These are phyloP conservation scores for Spirogloea muscicola DNA, from an alignment of 139 green algal species.

Conservation along the genomic window DNA sequence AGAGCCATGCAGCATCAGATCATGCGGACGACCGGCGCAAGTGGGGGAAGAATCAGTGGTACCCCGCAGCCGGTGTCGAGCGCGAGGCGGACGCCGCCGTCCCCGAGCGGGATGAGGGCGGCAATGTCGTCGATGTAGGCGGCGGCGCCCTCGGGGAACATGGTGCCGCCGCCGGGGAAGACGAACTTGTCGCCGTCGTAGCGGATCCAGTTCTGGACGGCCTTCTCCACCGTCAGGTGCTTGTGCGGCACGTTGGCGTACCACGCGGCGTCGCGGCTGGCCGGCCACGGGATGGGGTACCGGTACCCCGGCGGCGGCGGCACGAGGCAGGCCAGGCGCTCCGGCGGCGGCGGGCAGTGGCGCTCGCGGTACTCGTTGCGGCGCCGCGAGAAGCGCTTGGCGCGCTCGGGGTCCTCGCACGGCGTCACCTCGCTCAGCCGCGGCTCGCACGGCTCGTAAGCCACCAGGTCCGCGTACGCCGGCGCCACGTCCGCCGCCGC, in stretches of 20 bases:
- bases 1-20: not conserved
- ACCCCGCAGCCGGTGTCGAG: slow-evolving; percentile 15
- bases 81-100: not conserved
- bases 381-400: not conserved
- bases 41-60: too few relatives aligned
- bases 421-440: slow-evolving; percentile 6
- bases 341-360: slow-evolving; percentile 17
- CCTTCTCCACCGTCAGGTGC: slow-evolving; percentile 27
- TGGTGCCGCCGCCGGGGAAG: slow-evolving; percentile 11
- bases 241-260: slow-evolving; percentile 22
- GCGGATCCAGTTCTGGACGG: slow-evolving; percentile 23
- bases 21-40: too few relatives aligned
- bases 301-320: slow-evolving; percentile 10
- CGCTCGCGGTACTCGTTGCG: slow-evolving; percentile 11
- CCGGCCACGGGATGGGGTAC: not conserved
- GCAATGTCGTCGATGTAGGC: slow-evolving; percentile 7
- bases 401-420: slow-evolving; percentile 11
- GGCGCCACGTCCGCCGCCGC: too few relatives aligned
- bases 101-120: not conserved
- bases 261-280: slow-evolving; percentile 12
- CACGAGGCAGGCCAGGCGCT: slow-evolving; percentile 2
- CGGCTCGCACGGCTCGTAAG: slow-evolving; percentile 4
- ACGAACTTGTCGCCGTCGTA: slow-evolving; percentile 9
- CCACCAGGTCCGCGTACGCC: not conserved
- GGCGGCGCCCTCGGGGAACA: slow-evolving; percentile 14